Conservation (phyloP, 805 yeast species). For the Ogataea henricii region DNA sequence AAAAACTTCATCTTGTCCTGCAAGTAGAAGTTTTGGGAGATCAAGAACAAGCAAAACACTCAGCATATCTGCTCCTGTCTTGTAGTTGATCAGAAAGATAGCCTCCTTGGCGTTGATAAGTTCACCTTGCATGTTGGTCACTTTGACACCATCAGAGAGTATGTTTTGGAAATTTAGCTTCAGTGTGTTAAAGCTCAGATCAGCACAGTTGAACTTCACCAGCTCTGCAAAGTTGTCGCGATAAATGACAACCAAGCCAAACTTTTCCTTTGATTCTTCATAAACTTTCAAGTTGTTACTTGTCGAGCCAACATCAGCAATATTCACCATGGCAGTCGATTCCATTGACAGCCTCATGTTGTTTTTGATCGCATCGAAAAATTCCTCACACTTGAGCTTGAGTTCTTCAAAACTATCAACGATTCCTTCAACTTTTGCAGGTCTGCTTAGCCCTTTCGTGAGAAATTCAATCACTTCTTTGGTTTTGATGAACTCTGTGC, state of each 20-base stretch:
- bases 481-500: constrained; percentile 22
- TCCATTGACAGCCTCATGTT: constrained; percentile 24
- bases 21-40: background rate
- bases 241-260: constrained; percentile 15
- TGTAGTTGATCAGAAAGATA: constrained; percentile 14
- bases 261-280: constrained; percentile 4
- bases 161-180: constrained; percentile 9
- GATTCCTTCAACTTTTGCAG: constrained; percentile 10
- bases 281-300: constrained; percentile 9
- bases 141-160: background rate
- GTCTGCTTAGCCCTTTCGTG: constrained; percentile 20
- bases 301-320: constrained; percentile 20
- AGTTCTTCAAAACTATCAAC: constrained; percentile 14
- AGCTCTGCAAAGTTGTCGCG: constrained; percentile 15
- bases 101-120: constrained; percentile 8
- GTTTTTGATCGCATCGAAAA: constrained; percentile 21
- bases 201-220: constrained; percentile 13
- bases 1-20: constrained; percentile 3
- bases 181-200: constrained; percentile 4
- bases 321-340: constrained; percentile 10
- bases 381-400: constrained; percentile 13
- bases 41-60: constrained; percentile 7
- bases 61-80: background rate
- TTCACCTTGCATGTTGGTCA: constrained; percentile 13
- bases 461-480: constrained; percentile 37